These are phyloP conservation scores for Penicillium sp. DNA, from an alignment of 2,329 filamentous ascomycete genomes.

Conservation along the genomic window DNA sequence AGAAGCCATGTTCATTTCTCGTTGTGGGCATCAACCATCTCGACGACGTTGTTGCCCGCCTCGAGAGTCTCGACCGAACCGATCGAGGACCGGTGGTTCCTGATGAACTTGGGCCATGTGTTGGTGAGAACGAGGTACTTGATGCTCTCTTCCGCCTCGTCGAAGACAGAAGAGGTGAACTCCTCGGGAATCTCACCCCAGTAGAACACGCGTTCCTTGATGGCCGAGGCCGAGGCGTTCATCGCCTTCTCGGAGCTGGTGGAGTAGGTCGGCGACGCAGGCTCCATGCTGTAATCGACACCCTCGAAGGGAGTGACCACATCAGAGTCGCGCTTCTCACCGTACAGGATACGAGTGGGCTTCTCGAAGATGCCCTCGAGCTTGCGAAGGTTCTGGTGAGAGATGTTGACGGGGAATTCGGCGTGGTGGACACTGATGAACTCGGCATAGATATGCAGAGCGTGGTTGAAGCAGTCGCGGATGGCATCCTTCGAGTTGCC, in stretches of 20 bases:
- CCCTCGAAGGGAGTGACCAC: slow-evolving; percentile 38
- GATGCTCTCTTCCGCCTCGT: slow-evolving; percentile 56
- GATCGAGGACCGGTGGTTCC: slow-evolving; percentile 3
- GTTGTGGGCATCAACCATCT: neutral
- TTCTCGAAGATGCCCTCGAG: slow-evolving; percentile 56
- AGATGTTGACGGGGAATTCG: slow-evolving; percentile 64
- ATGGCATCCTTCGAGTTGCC: neutral
- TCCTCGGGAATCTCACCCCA: slow-evolving; percentile 38
- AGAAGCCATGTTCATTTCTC: neutral
- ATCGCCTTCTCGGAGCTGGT: slow-evolving; percentile 22
- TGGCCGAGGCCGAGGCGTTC: slow-evolving; percentile 13
- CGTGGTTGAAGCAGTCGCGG: slow-evolving; percentile 51
- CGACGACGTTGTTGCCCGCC: neutral
- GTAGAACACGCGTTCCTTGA: slow-evolving; percentile 31
- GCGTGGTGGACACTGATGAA: slow-evolving; percentile 60
- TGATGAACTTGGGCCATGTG: slow-evolving; percentile 54
- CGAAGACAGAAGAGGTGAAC: slow-evolving; percentile 55
- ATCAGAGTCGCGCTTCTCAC: slow-evolving; percentile 40
- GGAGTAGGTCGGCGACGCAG: slow-evolving; percentile 20
- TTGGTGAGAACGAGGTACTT: slow-evolving; percentile 65
- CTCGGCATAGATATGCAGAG: slow-evolving; percentile 57
- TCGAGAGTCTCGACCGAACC: slow-evolving; percentile 2
- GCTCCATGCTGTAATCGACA: slow-evolving; percentile 24
- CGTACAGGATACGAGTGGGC: slow-evolving; percentile 43
- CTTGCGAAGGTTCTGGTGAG: slow-evolving; percentile 51